Evolutionary conservation across 306 rosid species (phyloP), one percentile per base, ranked within the genome.

Genomic region (Prunus kanzakura): DNA sequence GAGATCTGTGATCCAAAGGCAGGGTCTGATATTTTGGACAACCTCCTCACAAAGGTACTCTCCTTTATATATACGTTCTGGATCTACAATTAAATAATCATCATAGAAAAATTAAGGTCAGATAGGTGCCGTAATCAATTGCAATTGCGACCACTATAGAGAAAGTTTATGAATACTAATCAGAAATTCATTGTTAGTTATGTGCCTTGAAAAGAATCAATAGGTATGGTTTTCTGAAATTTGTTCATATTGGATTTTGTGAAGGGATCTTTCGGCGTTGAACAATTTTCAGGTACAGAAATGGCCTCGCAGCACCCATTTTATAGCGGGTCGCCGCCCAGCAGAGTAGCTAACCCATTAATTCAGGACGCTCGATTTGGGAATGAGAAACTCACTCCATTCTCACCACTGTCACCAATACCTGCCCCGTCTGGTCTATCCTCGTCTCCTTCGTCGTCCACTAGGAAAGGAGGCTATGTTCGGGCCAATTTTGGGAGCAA

Each of bases 261-360:
- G 65, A 81, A 93, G 98, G 85, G 85, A 79, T 92, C 91, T 69
- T 81, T 75, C 82, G 91, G 87, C 47, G 69, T 68, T 66, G 98
- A 90, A 72, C 91, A 84, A 69, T 75, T 81, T 64, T 81, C 79
- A 46, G 79, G 84, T 22, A 68, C 93, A 25, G 87, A 82, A 54
- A 81, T 86, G 57, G 88, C 84, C 62, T 85, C 97, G 87, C 72
- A 93, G 88, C 97, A 97, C 87, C 97, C 96, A 71, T 95, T 87
- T 92, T 89, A 86, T 72, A 80, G 91, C 63, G 99, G 97, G 88
- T 90, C 99, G 45, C 99, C 99, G 78, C 99, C 99, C 73, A 92
- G 96, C 81, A 90, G 99, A 88, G 97, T 92, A 85, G 88, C 88
- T 80, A 92, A 95, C 88, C 99, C 99, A 30, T 84, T 95, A 79